A percentile compares a stretch with the other conserved stretches of the same genome.
phyloP scores from a whole-genome alignment of 2,329 filamentous ascomycete genomes.

The Pseudogymnoascus verrucosus region DNA sequence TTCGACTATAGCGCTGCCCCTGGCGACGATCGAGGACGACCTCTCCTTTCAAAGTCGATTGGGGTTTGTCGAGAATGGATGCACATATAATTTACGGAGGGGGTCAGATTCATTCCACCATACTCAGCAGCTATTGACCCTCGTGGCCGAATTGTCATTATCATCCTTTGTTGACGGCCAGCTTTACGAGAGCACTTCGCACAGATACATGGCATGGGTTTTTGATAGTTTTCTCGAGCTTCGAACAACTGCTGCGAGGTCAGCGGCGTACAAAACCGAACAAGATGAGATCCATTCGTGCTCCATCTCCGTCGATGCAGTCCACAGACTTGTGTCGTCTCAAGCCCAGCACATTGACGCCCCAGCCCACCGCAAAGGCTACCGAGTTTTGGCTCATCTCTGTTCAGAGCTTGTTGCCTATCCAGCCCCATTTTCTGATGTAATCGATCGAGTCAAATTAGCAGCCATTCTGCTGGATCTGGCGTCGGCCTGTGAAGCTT shows the following conservation, averaged over 20 bases:
- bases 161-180: conserved; percentile 21
- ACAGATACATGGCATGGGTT: conserved; percentile 20
- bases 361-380: conserved; percentile 26
- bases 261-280: not conserved
- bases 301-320: conserved; percentile 15
- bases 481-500: conserved; percentile 17
- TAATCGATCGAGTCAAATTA: conserved; percentile 13
- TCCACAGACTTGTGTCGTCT: conserved; percentile 20
- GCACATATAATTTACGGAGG: conserved; percentile 22
- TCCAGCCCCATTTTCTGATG: conserved; percentile 14
- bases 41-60: conserved; percentile 5
- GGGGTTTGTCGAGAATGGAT: conserved; percentile 11
- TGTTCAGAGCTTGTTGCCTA: conserved; percentile 21
- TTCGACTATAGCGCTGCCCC: conserved; percentile 14
- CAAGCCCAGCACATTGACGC: conserved; percentile 15
- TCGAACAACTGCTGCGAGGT: conserved; percentile 19
- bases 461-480: conserved; percentile 22
- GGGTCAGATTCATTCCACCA: conserved; percentile 21
- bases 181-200: conserved; percentile 26
- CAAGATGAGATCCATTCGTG: not conserved
- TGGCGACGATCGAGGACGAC: conserved; percentile 15
- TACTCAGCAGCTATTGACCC: conserved; percentile 20
- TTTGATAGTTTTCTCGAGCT: conserved; percentile 23
- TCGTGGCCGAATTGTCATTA: conserved; percentile 24
- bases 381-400: conserved; percentile 21